Conservation (phyloP, 2,329 filamentous ascomycete genomes). For the Phaeophleospora eucalypticola region DNA sequence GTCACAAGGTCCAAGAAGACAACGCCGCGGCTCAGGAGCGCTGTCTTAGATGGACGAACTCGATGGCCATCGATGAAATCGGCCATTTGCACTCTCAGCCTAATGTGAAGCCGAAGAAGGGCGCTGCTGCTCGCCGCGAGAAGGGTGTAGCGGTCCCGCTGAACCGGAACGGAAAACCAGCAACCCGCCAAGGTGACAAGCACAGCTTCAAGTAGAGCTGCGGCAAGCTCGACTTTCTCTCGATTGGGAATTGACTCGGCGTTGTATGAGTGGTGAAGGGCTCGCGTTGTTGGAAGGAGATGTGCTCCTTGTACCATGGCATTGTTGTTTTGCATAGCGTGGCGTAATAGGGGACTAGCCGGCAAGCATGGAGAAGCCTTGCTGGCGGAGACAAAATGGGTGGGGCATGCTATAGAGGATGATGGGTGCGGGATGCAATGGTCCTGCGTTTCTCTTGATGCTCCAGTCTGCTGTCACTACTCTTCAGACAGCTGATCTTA, state of each 20-base stretch:
- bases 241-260: no score
- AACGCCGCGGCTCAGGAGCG: constrained; percentile 52
- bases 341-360: background rate
- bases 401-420: background rate
- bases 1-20: constrained; percentile 57
- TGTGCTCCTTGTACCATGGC: background rate
- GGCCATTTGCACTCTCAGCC: constrained; percentile 30
- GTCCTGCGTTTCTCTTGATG: no score
- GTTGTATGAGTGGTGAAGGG: background rate
- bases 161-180: constrained; percentile 47
- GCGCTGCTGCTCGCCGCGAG: constrained; percentile 28
- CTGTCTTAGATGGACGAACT: constrained; percentile 64
- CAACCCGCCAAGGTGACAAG: constrained; percentile 49
- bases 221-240: no score
- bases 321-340: background rate
- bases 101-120: constrained; percentile 32
- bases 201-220: constrained; percentile 31
- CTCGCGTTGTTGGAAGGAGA: background rate
- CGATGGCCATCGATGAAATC: constrained; percentile 47
- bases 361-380: background rate
- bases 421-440: no score
- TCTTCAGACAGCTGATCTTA: background rate
- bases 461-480: background rate
- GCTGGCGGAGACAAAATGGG: background rate
- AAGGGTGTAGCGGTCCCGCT: constrained; percentile 37